Evolutionary conservation across 306 rosid genomes (phyloP).

Genomic region (Biancaea sappan): DNA sequence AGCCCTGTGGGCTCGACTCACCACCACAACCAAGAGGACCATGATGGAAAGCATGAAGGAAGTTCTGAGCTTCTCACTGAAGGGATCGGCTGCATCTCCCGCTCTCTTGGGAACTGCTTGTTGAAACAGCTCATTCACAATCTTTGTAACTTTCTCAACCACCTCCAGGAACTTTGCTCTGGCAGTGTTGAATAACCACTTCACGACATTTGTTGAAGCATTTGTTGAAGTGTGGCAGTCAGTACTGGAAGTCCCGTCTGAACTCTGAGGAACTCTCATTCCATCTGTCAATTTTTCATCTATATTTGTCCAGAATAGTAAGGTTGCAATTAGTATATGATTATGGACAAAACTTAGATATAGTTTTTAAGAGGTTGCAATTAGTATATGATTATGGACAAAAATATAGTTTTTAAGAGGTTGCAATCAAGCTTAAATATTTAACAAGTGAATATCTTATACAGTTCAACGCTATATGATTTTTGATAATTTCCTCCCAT

Average conservation of each 20-base stretch:
- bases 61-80: constrained; percentile 56
- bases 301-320: neutral
- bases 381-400: too few species aligned
- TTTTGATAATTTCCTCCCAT: too few species aligned
- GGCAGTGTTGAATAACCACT: constrained; percentile 48
- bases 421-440: too few species aligned
- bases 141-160: neutral
- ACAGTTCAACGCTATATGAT: too few species aligned
- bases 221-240: constrained; percentile 36
- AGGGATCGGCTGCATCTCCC: constrained; percentile 33
- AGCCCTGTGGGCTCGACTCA: constrained; percentile 47
- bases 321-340: neutral
- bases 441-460: too few species aligned
- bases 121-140: constrained; percentile 36
- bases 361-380: too few species aligned
- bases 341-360: too few species aligned
- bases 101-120: constrained; percentile 2
- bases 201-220: constrained; percentile 34
- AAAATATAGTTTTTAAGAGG: too few species aligned
- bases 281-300: constrained; percentile 45
- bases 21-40: constrained; percentile 72
- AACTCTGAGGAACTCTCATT: constrained; percentile 8
- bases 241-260: constrained; percentile 27
- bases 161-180: constrained; percentile 40
- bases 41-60: constrained; percentile 71